phyloP scores from a whole-genome alignment of 805 yeast species.

The Pichia rugopelliculosa region DNA sequence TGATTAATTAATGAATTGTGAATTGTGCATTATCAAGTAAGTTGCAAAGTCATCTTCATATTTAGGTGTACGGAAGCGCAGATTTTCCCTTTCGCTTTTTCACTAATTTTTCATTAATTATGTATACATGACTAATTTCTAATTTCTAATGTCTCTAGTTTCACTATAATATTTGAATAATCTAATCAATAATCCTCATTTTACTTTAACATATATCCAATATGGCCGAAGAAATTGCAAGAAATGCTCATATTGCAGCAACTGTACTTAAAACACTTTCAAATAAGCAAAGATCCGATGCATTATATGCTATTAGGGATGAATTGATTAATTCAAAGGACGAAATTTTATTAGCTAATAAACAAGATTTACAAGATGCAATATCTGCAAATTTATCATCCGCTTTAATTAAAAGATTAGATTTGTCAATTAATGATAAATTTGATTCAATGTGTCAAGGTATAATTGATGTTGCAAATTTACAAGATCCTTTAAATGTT shows the following conservation, averaged over 20 bases:
- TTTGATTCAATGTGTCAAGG: constrained; percentile 94
- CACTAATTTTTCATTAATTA: too few species aligned
- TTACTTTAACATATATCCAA: too few species aligned
- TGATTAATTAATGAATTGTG: too few species aligned
- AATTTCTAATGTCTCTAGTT: too few species aligned
- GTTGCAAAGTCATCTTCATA: too few species aligned
- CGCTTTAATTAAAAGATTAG: constrained; percentile 77
- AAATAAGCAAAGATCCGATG: constrained; percentile 63
- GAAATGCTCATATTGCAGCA: constrained; percentile 74
- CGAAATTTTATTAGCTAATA: constrained; percentile 64
- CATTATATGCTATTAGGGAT: constrained; percentile 66
- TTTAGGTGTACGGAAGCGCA: too few species aligned
- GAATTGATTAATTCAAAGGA: constrained; percentile 53
- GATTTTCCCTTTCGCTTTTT: too few species aligned
- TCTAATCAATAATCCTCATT: too few species aligned
- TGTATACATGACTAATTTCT: too few species aligned
- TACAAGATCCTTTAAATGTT: constrained; percentile 92
- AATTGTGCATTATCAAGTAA: too few species aligned
- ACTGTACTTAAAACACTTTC: constrained; percentile 71
- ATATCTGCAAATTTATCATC: constrained; percentile 50
- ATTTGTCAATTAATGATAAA: constrained; percentile 73
- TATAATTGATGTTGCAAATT: constrained; percentile 77
- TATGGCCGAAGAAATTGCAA: constrained; percentile 73
- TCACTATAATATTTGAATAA: too few species aligned
- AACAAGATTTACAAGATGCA: constrained; percentile 68